Evolutionary conservation across 2,329 filamentous ascomycete species (phyloP).

Genomic region (Diaporthe vaccinii): DNA sequence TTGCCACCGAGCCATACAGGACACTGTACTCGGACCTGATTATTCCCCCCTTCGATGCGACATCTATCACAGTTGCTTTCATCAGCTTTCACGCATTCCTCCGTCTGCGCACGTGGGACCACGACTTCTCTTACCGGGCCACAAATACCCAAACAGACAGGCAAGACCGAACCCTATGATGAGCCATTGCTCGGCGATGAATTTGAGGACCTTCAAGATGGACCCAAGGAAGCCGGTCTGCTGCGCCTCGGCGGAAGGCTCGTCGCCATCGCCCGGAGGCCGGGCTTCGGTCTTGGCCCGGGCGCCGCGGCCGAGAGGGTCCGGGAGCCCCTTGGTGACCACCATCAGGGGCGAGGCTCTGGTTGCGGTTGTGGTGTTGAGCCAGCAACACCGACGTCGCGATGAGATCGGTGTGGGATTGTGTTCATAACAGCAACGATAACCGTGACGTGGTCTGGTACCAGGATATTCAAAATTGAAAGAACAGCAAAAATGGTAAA

Average conservation of each 20-base stretch:
- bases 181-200: conserved; percentile 73
- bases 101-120: not conserved
- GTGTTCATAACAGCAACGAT: conserved; percentile 34
- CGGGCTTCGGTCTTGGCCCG: not conserved
- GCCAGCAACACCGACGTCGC: conserved; percentile 23
- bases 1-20: conserved; percentile 76
- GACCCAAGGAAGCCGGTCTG: conserved; percentile 27
- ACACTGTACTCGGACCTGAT: conserved; percentile 71
- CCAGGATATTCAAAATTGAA: not conserved
- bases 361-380: conserved; percentile 6
- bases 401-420: conserved; percentile 10
- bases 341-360: conserved; percentile 35
- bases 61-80: conserved; percentile 49
- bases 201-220: conserved; percentile 34
- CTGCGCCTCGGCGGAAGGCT: not conserved
- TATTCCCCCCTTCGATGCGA: conserved; percentile 62
- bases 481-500: too few species aligned
- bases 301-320: not conserved
- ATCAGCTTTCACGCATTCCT: not conserved
- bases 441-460: not conserved
- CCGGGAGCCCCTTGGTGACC: conserved; percentile 35
- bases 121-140: conserved; percentile 53
- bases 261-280: not conserved
- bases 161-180: conserved; percentile 71
- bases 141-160: conserved; percentile 61